A percentile compares a stretch with the other conserved stretches of the same genome.
These are phyloP conservation scores for Aspergillus thermomutatus DNA, from an alignment of 2,329 filamentous ascomycete genomes.

Conservation along the genomic window DNA sequence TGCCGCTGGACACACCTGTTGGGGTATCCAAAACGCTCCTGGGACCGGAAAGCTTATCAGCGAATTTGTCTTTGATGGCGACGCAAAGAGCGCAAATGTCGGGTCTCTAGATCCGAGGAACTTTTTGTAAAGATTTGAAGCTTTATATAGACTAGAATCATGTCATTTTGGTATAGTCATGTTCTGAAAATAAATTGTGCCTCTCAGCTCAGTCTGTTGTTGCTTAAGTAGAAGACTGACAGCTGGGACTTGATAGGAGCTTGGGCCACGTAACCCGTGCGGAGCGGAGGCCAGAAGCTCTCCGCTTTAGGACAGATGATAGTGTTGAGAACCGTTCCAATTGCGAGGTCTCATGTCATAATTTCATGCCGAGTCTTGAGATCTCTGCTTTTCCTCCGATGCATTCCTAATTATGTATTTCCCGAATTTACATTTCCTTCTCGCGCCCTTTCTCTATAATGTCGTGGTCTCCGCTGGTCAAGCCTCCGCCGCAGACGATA, in stretches of 20 bases:
- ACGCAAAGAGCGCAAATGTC: constrained; percentile 65
- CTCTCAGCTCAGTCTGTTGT: not conserved
- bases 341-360: constrained; percentile 13
- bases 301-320: constrained; percentile 19
- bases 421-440: constrained; percentile 23
- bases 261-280: constrained; percentile 32
- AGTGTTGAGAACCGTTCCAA: constrained; percentile 11
- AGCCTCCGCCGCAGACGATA: constrained; percentile 26
- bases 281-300: constrained; percentile 23
- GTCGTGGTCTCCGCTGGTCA: constrained; percentile 26
- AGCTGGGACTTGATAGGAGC: constrained; percentile 15
- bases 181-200: not conserved
- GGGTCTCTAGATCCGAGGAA: constrained; percentile 64
- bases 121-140: constrained; percentile 37
- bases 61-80: constrained; percentile 72
- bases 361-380: constrained; percentile 13
- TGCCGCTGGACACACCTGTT: constrained; percentile 91
- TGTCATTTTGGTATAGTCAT: not conserved
- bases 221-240: not conserved
- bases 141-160: constrained; percentile 4
- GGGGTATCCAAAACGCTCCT: constrained; percentile 96
- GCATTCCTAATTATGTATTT: constrained; percentile 25
- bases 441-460: constrained; percentile 26
- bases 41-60: constrained; percentile 80
- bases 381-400: constrained; percentile 13